Evolutionary conservation across 2,329 filamentous ascomycete species (phyloP), one percentile per base, ranked within the genome.

Genomic region (Colletotrichum lupini): DNA sequence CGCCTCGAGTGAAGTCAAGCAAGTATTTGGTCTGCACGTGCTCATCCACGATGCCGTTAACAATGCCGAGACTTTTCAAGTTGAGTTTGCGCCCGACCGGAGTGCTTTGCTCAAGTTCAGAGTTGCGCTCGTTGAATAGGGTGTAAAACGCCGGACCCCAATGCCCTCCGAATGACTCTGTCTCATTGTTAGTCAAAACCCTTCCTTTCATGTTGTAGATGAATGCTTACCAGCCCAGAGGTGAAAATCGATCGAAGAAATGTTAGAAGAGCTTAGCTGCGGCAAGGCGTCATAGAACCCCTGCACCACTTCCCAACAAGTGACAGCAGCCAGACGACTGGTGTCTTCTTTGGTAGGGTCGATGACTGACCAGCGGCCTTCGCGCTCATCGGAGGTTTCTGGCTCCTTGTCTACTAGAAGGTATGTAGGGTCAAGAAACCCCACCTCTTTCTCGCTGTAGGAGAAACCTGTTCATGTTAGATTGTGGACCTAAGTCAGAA

Each of bases 1-100:
- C 63, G 2, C 32, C 63, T 9, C 63, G 26, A 19, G 37, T 42
- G 16, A 42, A 42, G 16, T 57, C 62, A 46, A 65, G 62, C 22
- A 65, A 26, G 30, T 65, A 57, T 11, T 53, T 52, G 19, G 62
- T 65, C 52, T 65, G 52, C 4, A 56, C 53, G 7, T 65, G 52
- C 52, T 56, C 49, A 7, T 65, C 62, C 11, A 65, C 62, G 11
- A 56, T 65, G 24, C 62, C 62, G 22, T 90, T 89, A 7, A 42
- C 16, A 42, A 42, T 42, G 37, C 37, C 37, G 6, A 42, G 37
- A 42, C 63, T 66, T 19, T 66, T 66, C 63, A 66, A 32, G 52
- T 49, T 66, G 12, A 66, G n/a, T 12, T 66, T 66, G 22, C 63
- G 63, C 5, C 63, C 63, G 1, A 32, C 57, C 0, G 32, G 14